A percentile compares a stretch with the other conserved stretches of the same genome.
phyloP scores from a whole-genome alignment of 352 stramenopile genomes.

The Lagenidium sp. region DNA sequence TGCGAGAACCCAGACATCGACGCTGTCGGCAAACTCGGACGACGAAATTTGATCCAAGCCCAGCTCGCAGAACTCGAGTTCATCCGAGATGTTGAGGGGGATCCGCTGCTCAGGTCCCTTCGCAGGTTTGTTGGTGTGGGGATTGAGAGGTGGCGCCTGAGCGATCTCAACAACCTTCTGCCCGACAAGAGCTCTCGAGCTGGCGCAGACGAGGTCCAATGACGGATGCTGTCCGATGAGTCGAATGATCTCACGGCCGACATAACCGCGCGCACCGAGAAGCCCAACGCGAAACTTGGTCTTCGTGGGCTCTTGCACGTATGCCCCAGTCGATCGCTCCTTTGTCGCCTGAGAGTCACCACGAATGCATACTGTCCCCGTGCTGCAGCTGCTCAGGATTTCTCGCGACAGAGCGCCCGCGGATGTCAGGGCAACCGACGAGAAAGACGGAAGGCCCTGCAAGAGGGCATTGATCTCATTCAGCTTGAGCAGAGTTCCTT shows the following conservation, averaged over 20 bases:
- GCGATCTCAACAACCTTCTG: slow-evolving; percentile 75
- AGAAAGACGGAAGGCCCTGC: slow-evolving; percentile 60
- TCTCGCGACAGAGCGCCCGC: slow-evolving; percentile 68
- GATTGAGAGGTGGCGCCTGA: slow-evolving; percentile 66
- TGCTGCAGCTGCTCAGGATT: slow-evolving; percentile 81
- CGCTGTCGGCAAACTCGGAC: slow-evolving; percentile 60
- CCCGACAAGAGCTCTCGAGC: slow-evolving; percentile 66
- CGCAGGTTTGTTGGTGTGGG: slow-evolving; percentile 66
- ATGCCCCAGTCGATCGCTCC: slow-evolving; percentile 9
- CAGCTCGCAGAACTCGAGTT: slow-evolving; percentile 78
- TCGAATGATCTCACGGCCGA: slow-evolving; percentile 80
- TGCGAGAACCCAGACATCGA: slow-evolving; percentile 83
- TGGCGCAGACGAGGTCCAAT: slow-evolving; percentile 78
- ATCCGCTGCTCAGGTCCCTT: slow-evolving; percentile 26
- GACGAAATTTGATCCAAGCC: slow-evolving; percentile 64
- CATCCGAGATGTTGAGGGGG: slow-evolving; percentile 47
- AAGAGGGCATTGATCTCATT: slow-evolving; percentile 87
- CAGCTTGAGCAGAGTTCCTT: slow-evolving; percentile 88
- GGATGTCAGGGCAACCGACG: slow-evolving; percentile 82
- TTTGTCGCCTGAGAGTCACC: too few species aligned
- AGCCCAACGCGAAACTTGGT: slow-evolving; percentile 71
- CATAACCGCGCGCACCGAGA: slow-evolving; percentile 79
- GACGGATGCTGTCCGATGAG: slow-evolving; percentile 69
- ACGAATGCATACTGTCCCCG: slow-evolving; percentile 75
- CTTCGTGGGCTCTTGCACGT: neutral